Evolutionary conservation across 805 yeast genomes (phyloP), one percentile per base, ranked within the genome.

Genomic region (Starmerella stellata): DNA sequence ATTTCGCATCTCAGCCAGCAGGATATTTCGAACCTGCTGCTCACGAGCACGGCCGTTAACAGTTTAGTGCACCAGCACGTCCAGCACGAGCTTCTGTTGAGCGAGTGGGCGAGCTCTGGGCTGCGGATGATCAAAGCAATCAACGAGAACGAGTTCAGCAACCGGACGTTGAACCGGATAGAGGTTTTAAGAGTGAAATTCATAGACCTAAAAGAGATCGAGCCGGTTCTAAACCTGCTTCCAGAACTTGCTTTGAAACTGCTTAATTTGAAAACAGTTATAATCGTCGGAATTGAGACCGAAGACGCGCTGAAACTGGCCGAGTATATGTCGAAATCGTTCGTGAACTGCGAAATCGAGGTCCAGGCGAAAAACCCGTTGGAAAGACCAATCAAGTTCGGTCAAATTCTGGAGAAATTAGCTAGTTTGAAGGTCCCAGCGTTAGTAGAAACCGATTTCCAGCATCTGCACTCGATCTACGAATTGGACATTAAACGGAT

Each of bases 21-120:
- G 4, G 50, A 45, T 40, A 30, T 44, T 31, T 39, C 34, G 17
- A 30, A 27, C 13, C 41, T 47, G 15, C 32, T 44, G 36, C 38
- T 49, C 13, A 40, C 43, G 11, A 41, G 40, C 27, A 38, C 29
- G 13, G 31, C 16, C 15, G 27, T 47, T 34, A 38, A 38, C 15
- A 25, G 15, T 19, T n/a, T 17, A 5, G 44, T 40, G 16, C 41
- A 42, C 34, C 40, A 39, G n/a, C 30, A 38, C 15, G 27, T 48
- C 11, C 45, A 46, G 38, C 36, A 32, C 30, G 45, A 46, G 19
- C 37, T 46, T 19, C 34, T 40, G 3, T 35, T 48, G n/a, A 39
- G 48, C 2, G 52, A 46, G 23, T 40, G 47, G 50, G 50, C 49
- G 8, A 37, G 39, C 13, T 31, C 41, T 5, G 52, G 52, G 5